These are phyloP conservation scores for Chondrostereum purpureum DNA, from an alignment of 1,284 basidiomycete species.

Conservation along the genomic window DNA sequence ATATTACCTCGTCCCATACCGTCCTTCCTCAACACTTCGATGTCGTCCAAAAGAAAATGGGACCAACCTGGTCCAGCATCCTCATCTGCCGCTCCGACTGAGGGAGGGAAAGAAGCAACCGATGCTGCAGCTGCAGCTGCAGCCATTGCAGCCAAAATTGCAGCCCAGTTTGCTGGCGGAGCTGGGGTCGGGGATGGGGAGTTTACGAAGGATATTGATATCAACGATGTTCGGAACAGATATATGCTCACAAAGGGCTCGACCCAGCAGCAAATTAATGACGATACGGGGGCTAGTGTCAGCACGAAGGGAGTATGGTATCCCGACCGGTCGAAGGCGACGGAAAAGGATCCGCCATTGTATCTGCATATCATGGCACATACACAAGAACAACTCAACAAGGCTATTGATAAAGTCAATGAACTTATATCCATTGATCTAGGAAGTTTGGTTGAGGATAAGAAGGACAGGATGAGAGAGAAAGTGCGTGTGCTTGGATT, in stretches of 20 bases:
- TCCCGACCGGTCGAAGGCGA: conserved; percentile 84
- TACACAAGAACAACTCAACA: conserved; percentile 73
- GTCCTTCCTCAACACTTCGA: too few species aligned
- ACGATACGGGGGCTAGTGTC: conserved; percentile 85
- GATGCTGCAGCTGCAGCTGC: conserved; percentile 71
- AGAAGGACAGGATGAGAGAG: conserved; percentile 61
- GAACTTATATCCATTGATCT: conserved; percentile 83
- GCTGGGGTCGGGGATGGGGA: conserved; percentile 59
- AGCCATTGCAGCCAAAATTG: conserved; percentile 89
- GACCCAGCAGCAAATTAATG: conserved; percentile 89
- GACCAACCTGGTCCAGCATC: conserved; percentile 47
- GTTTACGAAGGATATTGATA: conserved; percentile 90
- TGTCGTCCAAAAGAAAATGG: conserved; percentile 69
- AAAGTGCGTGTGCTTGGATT: conserved; percentile 32
- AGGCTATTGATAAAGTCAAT: conserved; percentile 78
- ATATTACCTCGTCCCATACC: too few species aligned
- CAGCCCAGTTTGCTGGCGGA: conserved; percentile 68
- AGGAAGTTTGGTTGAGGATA: conserved; percentile 83
- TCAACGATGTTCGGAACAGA: conserved; percentile 94
- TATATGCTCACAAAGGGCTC: conserved; percentile 93
- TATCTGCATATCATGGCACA: conserved; percentile 92
- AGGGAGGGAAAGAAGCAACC: conserved; percentile 38
- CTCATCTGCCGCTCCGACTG: conserved; percentile 29
- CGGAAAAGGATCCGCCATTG: conserved; percentile 88
- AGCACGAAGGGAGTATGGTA: conserved; percentile 93